Percentiles rank a stretch among this genome's conserved stretches.
phyloP scores from a whole-genome alignment of 208 protist genomes.

The Acanthamoeba sp. region DNA sequence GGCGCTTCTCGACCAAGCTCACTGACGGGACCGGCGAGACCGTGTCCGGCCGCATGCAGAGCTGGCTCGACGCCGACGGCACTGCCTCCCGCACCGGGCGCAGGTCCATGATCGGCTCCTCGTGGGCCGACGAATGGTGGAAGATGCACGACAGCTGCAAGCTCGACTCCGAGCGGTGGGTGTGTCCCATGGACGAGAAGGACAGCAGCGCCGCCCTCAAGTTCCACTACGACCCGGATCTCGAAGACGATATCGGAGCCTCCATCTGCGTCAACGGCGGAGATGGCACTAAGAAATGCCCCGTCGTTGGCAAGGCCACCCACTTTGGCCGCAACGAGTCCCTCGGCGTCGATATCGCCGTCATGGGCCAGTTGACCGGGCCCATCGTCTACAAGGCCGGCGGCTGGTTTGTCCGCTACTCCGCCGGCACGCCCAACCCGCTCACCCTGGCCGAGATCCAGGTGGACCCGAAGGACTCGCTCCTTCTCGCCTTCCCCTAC shows the following conservation, averaged over 20 bases:
- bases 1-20: not conserved
- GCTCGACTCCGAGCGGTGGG: not conserved
- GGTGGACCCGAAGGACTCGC: conserved; percentile 21
- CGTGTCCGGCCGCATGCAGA: conserved; percentile 23
- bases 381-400: not conserved
- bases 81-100: not conserved
- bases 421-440: conserved; percentile 20
- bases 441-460: not conserved
- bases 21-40: not conserved
- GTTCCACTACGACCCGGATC: not conserved
- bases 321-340: conserved; percentile 32
- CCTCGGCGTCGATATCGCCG: not conserved
- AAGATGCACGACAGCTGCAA: conserved; percentile 14
- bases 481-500: conserved; percentile 11
- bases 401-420: conserved; percentile 14
- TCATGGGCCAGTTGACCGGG: not conserved
- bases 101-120: not conserved
- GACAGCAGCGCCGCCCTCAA: conserved; percentile 28
- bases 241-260: not conserved
- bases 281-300: not conserved
- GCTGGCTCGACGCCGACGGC: conserved; percentile 39
- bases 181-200: not conserved
- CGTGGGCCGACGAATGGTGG: conserved; percentile 19
- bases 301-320: not conserved
- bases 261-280: not conserved